These are phyloP conservation scores for Eucalyptus caleyi DNA, from an alignment of 345 rosid genomes.

Conservation along the genomic window DNA sequence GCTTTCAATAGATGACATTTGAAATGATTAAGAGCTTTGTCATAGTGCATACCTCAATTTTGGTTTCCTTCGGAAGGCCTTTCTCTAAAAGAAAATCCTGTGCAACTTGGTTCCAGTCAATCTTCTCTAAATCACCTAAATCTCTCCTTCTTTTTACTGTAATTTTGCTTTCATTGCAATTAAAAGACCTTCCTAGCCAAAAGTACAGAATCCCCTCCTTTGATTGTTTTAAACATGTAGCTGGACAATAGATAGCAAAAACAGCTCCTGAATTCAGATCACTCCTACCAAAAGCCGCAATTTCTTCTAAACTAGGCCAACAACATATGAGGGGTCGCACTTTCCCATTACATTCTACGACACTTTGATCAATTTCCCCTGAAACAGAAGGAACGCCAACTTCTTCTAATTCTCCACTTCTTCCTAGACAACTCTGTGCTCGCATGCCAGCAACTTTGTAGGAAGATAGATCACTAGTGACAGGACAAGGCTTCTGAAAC, in stretches of 20 bases:
- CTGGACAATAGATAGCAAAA: constrained; percentile 34
- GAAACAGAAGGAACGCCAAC: background rate
- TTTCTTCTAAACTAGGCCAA: constrained; percentile 74
- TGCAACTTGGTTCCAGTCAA: constrained; percentile 55
- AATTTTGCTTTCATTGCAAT: constrained; percentile 20
- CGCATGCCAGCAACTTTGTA: constrained; percentile 16
- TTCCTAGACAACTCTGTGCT: background rate
- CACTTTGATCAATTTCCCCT: constrained; percentile 3
- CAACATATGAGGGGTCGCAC: constrained; percentile 31
- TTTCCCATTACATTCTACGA: constrained; percentile 1
- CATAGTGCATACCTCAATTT: constrained; percentile 38
- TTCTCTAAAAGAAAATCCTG: constrained; percentile 35
- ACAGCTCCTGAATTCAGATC: constrained; percentile 57
- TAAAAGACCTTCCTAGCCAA: constrained; percentile 76
- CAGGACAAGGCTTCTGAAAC: constrained; percentile 11
- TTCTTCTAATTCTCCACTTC: constrained; percentile 3
- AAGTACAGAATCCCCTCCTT: constrained; percentile 45
- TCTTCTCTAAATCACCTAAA: constrained; percentile 17
- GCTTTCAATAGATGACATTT: background rate
- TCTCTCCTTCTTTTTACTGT: constrained; percentile 26
- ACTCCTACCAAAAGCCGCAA: constrained; percentile 20
- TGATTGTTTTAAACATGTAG: constrained; percentile 21
- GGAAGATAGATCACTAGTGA: constrained; percentile 3
- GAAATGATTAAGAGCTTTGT: background rate
- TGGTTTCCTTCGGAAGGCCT: constrained; percentile 55